A percentile compares a stretch with the other conserved stretches of the same genome.
Conservation (phyloP, 2,329 filamentous ascomycete genomes). For the Aspergillus sp. region DNA sequence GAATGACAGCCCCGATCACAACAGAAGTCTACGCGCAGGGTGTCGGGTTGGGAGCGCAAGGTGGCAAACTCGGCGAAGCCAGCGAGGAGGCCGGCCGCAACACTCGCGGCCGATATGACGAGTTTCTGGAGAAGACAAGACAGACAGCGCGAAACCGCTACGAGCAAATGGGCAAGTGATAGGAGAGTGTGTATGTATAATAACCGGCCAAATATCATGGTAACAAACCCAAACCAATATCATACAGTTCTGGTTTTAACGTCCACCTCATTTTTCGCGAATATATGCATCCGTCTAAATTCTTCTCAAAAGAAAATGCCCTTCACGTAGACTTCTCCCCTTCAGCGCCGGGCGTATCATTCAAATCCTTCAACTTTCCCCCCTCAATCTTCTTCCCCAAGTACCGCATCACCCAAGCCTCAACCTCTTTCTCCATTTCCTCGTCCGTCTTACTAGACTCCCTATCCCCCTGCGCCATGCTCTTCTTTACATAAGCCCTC, state of each 20-base stretch:
- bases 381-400: slow-evolving; percentile 44
- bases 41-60: slow-evolving; percentile 51
- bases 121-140: slow-evolving; percentile 49
- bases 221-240: not conserved
- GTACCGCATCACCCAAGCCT: slow-evolving; percentile 52
- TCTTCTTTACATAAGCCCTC: slow-evolving; percentile 58
- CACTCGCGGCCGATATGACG: slow-evolving; percentile 48
- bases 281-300: not conserved
- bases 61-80: slow-evolving; percentile 51
- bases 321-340: slow-evolving; percentile 20
- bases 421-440: slow-evolving; percentile 54
- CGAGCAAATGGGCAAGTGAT: slow-evolving; percentile 37
- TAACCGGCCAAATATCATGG: not conserved
- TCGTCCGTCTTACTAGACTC: slow-evolving; percentile 38
- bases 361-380: slow-evolving; percentile 48
- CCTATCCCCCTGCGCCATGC: slow-evolving; percentile 54
- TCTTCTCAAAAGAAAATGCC: not conserved
- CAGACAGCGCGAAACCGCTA: slow-evolving; percentile 49
- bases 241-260: not conserved
- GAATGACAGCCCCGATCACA: slow-evolving; percentile 48
- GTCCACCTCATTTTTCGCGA: not conserved
- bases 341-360: slow-evolving; percentile 27
- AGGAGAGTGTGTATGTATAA: slow-evolving; percentile 1
- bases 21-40: slow-evolving; percentile 52
- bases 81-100: slow-evolving; percentile 49